phyloP scores from a whole-genome alignment of 495 filamentous ascomycete genomes.

The Echria macrotheca region DNA sequence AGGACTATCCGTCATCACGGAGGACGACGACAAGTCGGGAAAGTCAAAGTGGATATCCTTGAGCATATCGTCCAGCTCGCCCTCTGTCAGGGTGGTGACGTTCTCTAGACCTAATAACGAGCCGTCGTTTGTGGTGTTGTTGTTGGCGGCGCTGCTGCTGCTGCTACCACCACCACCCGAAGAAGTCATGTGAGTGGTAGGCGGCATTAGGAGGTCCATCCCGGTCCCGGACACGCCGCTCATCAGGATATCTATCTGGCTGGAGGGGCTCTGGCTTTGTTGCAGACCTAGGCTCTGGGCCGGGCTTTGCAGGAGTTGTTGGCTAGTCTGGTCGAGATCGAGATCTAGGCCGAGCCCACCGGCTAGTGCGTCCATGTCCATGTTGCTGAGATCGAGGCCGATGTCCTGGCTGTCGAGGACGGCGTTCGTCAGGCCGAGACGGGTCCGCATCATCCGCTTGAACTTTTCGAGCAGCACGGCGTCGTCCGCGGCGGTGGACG shows the following conservation, averaged over 20 bases:
- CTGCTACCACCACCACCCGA: no score
- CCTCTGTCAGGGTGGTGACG: constrained; percentile 29
- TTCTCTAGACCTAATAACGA: no score
- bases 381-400: no score
- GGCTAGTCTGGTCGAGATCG: no score
- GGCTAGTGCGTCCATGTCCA: no score
- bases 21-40: constrained; percentile 8
- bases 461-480: constrained; percentile 43
- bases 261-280: not conserved
- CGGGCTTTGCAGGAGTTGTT: no score
- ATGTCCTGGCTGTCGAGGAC: no score
- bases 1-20: not conserved
- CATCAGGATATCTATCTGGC: not conserved
- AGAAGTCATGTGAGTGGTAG: constrained; percentile 12
- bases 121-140: no score
- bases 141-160: no score
- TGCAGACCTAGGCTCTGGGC: not conserved
- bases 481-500: constrained; percentile 45
- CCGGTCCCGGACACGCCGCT: constrained; percentile 1
- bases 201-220: not conserved
- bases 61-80: constrained; percentile 35
- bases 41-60: constrained; percentile 35
- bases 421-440: constrained; percentile 3
- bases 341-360: no score
- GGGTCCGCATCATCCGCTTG: constrained; percentile 32